Percentiles rank a stretch among this genome's conserved stretches.
Evolutionary conservation across 805 yeast species (phyloP).

Genomic region (Wickerhamiella dianesei): DNA sequence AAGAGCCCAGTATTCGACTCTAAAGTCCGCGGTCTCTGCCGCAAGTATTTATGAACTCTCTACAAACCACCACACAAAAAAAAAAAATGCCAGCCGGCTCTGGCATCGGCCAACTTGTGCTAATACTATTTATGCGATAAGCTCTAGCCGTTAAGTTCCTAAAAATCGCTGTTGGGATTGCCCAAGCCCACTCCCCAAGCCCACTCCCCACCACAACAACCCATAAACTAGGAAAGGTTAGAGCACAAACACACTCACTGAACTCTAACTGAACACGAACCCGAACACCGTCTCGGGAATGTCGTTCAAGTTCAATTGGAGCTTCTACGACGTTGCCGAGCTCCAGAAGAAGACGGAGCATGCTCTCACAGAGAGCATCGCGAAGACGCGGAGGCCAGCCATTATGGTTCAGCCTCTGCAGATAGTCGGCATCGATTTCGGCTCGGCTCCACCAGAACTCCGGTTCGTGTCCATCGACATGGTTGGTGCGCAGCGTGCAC

Average conservation of each 20-base stretch:
- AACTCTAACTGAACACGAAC: no score
- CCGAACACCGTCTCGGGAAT: no score
- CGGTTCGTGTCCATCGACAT: constrained; percentile 48
- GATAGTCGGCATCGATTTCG: constrained; percentile 58
- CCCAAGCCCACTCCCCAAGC: no score
- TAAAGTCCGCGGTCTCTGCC: constrained; percentile 56
- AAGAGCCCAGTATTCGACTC: constrained; percentile 61
- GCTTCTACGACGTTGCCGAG: constrained; percentile 52
- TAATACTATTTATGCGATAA: neutral
- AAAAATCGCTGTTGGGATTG: neutral
- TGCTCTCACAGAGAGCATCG: constrained; percentile 23
- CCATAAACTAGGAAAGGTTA: no score
- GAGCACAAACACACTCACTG: no score
- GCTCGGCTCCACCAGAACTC: constrained; percentile 57
- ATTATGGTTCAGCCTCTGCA: constrained; percentile 32
- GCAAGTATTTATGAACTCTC: constrained; percentile 55
- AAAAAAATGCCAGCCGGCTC: neutral
- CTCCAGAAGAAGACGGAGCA: constrained; percentile 44
- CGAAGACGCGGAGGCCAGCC: constrained; percentile 23
- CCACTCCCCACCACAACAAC: no score
- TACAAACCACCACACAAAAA: no score
- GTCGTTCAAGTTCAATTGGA: constrained; percentile 59
- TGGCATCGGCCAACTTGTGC: neutral
- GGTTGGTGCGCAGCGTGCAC: constrained; percentile 43
- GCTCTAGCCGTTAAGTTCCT: neutral